Base-by-base conservation (phyloP, 495 filamentous ascomycete species). In the Neurospora sp. region DNA sequence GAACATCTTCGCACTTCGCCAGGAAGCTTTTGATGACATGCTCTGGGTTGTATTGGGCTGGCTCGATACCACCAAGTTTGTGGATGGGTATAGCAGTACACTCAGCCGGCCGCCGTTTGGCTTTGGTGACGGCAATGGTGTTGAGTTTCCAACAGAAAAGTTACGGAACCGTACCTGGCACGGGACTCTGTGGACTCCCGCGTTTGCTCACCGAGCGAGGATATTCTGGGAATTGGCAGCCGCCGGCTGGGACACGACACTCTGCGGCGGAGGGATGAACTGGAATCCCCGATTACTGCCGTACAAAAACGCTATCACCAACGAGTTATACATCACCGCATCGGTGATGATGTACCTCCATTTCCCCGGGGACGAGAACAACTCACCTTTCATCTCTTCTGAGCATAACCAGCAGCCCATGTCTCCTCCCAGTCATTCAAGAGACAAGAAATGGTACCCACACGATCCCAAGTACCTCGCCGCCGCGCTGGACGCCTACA, bases 251-350 rank as follows among this genome's bases (percentile, higher is more conserved):
- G 93, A 97, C 81, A 89, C 87, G 28, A 86, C 84, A 45, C 86
- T 97, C 2, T 98, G 96, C 76, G 88, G 88, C 15, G 96, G 96
- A 19, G 96, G 96, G 4, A 97, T 99, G 94, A 85, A 91, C 70
- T 99, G 96, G 96, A 96, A 90, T 69, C 96, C 93, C 6, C 87
- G 89, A 70, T 82, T 97, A 48, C 81, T 83, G 28, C 94, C 95
- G 0, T 98, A 99, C 82, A 99, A 98, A 80, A 99, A 99, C 78
- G 94, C 96, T 72, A 95, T 99, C 75, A 99, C 96, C 39, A 99
- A 99, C 79, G 90, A 98, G 79, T 87, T 98, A 10, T 98, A 85
- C 78, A 93, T 98, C 71, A 84, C 94, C 0, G 93, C 93, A 1
- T 94, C 91, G 69, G 88, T 96, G 66, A 87, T 85, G 28, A 98